These are phyloP conservation scores for Circinella umbellata DNA, from an alignment of 371 early-diverging fungal genomes.

Conservation along the genomic window DNA sequence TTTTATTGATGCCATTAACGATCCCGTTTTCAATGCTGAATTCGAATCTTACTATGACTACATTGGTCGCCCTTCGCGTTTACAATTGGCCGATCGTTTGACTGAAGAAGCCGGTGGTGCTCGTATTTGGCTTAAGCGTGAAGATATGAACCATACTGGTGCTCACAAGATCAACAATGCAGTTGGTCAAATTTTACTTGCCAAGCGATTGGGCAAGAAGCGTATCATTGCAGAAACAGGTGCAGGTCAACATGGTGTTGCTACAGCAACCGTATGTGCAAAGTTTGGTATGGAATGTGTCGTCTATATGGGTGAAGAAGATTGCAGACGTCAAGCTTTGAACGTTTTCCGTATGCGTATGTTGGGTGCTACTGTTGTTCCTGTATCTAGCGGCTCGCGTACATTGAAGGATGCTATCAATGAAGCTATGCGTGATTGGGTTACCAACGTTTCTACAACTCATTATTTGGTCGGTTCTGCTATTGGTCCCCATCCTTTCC, in stretches of 20 bases:
- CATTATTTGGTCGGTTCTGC: slow-evolving; percentile 97
- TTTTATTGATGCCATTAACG: slow-evolving; percentile 79
- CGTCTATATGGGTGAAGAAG: slow-evolving; percentile 97
- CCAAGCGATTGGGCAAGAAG: slow-evolving; percentile 93
- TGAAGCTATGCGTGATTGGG: slow-evolving; percentile 99
- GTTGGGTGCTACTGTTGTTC: slow-evolving; percentile 92
- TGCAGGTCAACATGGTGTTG: slow-evolving; percentile 98
- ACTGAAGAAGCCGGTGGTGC: slow-evolving; percentile 86
- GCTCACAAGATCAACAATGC: slow-evolving; percentile 99
- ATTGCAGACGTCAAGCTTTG: slow-evolving; percentile 91
- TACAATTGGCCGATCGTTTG: slow-evolving; percentile 87
- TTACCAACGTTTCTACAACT: slow-evolving; percentile 90
- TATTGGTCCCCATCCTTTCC: slow-evolving; percentile 96
- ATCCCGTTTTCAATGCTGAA: slow-evolving; percentile 90
- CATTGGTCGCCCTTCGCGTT: slow-evolving; percentile 89
- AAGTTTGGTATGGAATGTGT: slow-evolving; percentile 95
- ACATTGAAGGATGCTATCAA: slow-evolving; percentile 98
- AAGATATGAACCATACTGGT: slow-evolving; percentile 98
- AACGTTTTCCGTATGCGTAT: slow-evolving; percentile 97
- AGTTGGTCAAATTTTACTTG: slow-evolving; percentile 91
- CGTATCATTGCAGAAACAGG: slow-evolving; percentile 98
- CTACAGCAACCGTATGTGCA: slow-evolving; percentile 97
- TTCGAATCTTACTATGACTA: slow-evolving; percentile 89
- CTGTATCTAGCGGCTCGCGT: slow-evolving; percentile 79
- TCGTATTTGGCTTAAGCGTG: slow-evolving; percentile 96